Evolutionary conservation across 2,329 filamentous ascomycete species (phyloP).

Genomic region (Xylariomycetidae sp.): DNA sequence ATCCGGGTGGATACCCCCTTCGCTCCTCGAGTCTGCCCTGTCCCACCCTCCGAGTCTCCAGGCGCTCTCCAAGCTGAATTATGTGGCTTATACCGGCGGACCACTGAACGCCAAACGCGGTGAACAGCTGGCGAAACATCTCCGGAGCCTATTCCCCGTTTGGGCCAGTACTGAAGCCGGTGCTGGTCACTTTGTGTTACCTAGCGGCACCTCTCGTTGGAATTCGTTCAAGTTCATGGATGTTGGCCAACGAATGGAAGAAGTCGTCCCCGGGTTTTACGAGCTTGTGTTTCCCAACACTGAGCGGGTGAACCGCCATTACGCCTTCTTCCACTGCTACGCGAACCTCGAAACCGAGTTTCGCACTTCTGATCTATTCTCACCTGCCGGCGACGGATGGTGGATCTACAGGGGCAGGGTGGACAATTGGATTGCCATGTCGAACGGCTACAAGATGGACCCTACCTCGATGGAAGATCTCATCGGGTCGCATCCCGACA

Average conservation of each 20-base stretch:
- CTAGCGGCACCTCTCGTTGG: constrained; percentile 12
- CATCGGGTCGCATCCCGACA: constrained; percentile 20
- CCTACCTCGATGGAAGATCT: constrained; percentile 35
- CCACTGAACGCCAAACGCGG: constrained; percentile 13
- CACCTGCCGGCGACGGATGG: constrained; percentile 23
- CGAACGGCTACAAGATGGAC: constrained; percentile 32
- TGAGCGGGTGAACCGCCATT: constrained; percentile 1
- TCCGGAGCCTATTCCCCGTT: constrained; percentile 10
- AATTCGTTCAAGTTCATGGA: constrained; percentile 16
- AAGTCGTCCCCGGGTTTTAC: constrained; percentile 9
- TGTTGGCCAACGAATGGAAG: constrained; percentile 16
- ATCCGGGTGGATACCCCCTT: constrained; percentile 7
- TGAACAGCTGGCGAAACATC: constrained; percentile 8
- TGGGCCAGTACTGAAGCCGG: constrained; percentile 16
- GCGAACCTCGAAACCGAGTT: constrained; percentile 25
- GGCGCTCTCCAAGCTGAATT: constrained; percentile 6
- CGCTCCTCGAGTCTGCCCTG: constrained; percentile 12
- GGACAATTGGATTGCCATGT: constrained; percentile 36
- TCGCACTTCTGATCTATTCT: constrained; percentile 32
- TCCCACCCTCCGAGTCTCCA: constrained; percentile 10
- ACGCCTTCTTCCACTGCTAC: constrained; percentile 16
- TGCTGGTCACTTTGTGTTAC: constrained; percentile 5
- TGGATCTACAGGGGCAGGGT: constrained; percentile 35
- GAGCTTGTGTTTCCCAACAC: constrained; percentile 11
- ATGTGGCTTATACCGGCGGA: constrained; percentile 12